Conservation (phyloP, 2,329 filamentous ascomycete species). For the Ophiostoma sp. region DNA sequence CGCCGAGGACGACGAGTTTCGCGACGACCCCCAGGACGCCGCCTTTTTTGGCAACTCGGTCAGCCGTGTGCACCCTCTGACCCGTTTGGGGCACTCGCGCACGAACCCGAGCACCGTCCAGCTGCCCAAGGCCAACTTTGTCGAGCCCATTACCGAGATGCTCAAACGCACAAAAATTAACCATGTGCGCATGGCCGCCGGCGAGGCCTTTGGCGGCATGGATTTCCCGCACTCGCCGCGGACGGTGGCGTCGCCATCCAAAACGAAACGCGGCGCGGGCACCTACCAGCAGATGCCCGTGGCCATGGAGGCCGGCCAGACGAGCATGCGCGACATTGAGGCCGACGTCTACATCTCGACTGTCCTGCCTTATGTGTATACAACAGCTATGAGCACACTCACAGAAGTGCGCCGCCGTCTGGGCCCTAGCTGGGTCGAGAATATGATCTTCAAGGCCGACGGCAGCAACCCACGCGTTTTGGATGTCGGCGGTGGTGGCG, state of each 20-base stretch:
- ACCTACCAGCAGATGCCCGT: slow-evolving; percentile 64
- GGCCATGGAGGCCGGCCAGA: slow-evolving; percentile 62
- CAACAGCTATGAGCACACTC: slow-evolving; percentile 65
- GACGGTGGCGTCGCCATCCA: slow-evolving; percentile 56
- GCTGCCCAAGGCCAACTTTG: slow-evolving; percentile 69
- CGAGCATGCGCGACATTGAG: slow-evolving; percentile 71
- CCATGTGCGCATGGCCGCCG: slow-evolving; percentile 72
- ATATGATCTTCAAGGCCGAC: slow-evolving; percentile 59
- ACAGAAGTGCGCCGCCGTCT: slow-evolving; percentile 74
- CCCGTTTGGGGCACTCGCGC: slow-evolving; percentile 69
- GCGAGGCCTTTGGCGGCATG: slow-evolving; percentile 72
- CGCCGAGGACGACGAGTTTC: slow-evolving; percentile 28
- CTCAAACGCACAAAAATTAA: slow-evolving; percentile 68
- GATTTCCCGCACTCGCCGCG: slow-evolving; percentile 75
- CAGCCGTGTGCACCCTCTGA: slow-evolving; percentile 66
- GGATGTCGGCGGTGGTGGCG: slow-evolving; percentile 73
- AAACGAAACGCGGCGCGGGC: slow-evolving; percentile 37
- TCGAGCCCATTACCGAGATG: slow-evolving; percentile 68
- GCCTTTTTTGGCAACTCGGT: slow-evolving; percentile 27
- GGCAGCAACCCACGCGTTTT: slow-evolving; percentile 63
- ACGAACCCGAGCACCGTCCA: slow-evolving; percentile 72
- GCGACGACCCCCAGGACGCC: background rate
- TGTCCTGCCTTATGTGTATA: slow-evolving; percentile 70
- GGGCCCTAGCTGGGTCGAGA: slow-evolving; percentile 68
- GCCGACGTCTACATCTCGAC: slow-evolving; percentile 71